Evolutionary conservation across 1,284 basidiomycete genomes (phyloP), one percentile per base, ranked within the genome.

Genomic region (Malassezia japonica): DNA sequence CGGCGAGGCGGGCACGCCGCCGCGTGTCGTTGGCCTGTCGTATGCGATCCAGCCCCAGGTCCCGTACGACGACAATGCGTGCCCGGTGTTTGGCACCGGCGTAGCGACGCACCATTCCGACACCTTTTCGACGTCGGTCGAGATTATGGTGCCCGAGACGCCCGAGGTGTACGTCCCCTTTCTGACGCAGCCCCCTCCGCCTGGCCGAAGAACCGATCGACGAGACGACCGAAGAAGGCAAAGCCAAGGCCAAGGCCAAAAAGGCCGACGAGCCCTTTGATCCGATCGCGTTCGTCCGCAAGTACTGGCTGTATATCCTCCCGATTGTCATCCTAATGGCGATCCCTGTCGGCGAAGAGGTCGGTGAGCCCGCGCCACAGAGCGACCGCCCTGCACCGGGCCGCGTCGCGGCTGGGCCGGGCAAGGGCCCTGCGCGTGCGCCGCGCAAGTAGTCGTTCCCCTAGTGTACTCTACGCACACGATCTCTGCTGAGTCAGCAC

Each of bases 241-340:
- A 40, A 21, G 23, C 27, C 51, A 24, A 45, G 56, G n/a, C 52
- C 57, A n/a, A 47, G 46, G 7, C 50, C 59, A 16, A 55, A 59
- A n/a, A 47, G 46, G 7, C 50, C 59, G 12, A 52, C 38, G 43
- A 48, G 32, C 40, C 54, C 51, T 0, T 42, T 20, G 51, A 55
- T 2, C 56, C 57, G 23, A 61, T 61, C 28, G 48, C 48, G 7
- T 61, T 65, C 28, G 21, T 65, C 13, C 60, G 60, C 16, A 64
- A 63, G 31, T 67, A 67, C 40, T 67, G 65, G 65, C 54, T 56
- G 32, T 67, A 57, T 38, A 23, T 59, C 4, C 52, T 66, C 34
- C 64, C 64, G 0, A 20, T 66, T 4, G 48, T 55, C 15, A 24
- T 60, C 15, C 45, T 66, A 27, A n/a, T 66, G 4, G 38, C 62